Conservation (phyloP, 768 basidiomycete genomes). For the Panaeolus cyanescens region DNA sequence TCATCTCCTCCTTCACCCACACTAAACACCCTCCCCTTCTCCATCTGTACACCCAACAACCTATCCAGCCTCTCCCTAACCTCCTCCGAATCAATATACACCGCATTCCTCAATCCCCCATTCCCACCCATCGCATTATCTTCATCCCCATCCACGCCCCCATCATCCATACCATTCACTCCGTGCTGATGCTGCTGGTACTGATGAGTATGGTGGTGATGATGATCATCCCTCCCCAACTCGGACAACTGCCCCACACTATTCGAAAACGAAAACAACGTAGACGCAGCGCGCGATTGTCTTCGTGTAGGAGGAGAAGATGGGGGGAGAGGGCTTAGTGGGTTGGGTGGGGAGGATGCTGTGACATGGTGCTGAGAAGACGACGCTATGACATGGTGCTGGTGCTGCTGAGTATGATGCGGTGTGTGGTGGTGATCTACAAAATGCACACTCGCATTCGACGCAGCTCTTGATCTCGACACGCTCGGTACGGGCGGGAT, state of each 20-base stretch:
- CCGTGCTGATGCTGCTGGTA: neutral
- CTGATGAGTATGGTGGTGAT: neutral
- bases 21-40: conserved; percentile 4
- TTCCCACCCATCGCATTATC: neutral
- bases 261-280: neutral
- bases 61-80: conserved; percentile 25
- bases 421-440: neutral
- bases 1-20: neutral
- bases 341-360: conserved; percentile 3
- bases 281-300: conserved; percentile 11
- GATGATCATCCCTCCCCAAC: neutral
- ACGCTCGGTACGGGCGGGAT: neutral
- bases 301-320: conserved; percentile 17
- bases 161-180: neutral
- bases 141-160: neutral
- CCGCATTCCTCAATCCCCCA: conserved; percentile 26
- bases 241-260: neutral
- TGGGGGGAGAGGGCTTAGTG: conserved; percentile 14
- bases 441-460: neutral
- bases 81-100: conserved; percentile 37
- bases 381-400: too few relatives aligned
- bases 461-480: neutral
- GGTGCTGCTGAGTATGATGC: too few relatives aligned
- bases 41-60: conserved; percentile 20
- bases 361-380: too few relatives aligned